These are phyloP conservation scores for Cryptococcus sp. DNA, from an alignment of 1,284 basidiomycete species.

Conservation along the genomic window DNA sequence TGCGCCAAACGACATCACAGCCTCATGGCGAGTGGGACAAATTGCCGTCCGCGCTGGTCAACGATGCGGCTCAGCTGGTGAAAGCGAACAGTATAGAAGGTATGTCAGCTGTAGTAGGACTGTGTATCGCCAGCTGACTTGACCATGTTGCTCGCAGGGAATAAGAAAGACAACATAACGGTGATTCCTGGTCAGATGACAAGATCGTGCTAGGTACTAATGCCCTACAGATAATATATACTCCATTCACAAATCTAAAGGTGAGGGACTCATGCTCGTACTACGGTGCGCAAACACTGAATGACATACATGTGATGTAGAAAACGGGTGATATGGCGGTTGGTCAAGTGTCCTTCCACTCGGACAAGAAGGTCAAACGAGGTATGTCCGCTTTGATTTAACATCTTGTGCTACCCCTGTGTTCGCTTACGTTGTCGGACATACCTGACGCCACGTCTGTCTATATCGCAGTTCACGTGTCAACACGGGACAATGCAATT, in stretches of 20 bases:
- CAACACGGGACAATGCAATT: slow-evolving; percentile 80
- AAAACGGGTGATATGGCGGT: slow-evolving; percentile 97
- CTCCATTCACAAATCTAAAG: slow-evolving; percentile 85
- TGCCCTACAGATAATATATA: slow-evolving; percentile 73
- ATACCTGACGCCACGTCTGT: neutral
- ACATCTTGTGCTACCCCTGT: neutral
- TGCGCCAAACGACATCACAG: slow-evolving; percentile 77
- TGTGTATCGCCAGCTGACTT: neutral
- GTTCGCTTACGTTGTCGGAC: neutral
- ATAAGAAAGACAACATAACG: slow-evolving; percentile 92
- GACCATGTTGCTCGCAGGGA: slow-evolving; percentile 61
- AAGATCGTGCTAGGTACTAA: neutral
- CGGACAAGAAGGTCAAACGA: slow-evolving; percentile 81
- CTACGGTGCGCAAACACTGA: neutral
- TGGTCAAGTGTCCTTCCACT: slow-evolving; percentile 92
- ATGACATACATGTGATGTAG: slow-evolving; percentile 52
- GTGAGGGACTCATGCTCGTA: slow-evolving; percentile 52
- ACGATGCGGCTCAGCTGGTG: slow-evolving; percentile 89
- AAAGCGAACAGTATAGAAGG: slow-evolving; percentile 98
- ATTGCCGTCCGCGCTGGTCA: slow-evolving; percentile 75
- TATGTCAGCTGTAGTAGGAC: slow-evolving; percentile 43
- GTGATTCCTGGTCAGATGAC: slow-evolving; percentile 21
- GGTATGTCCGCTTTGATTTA: slow-evolving; percentile 54
- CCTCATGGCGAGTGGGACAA: slow-evolving; percentile 69
- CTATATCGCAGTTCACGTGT: slow-evolving; percentile 64